These are phyloP conservation scores for Poterioochromonas sp. DNA, from an alignment of 352 stramenopile species.

Conservation along the genomic window DNA sequence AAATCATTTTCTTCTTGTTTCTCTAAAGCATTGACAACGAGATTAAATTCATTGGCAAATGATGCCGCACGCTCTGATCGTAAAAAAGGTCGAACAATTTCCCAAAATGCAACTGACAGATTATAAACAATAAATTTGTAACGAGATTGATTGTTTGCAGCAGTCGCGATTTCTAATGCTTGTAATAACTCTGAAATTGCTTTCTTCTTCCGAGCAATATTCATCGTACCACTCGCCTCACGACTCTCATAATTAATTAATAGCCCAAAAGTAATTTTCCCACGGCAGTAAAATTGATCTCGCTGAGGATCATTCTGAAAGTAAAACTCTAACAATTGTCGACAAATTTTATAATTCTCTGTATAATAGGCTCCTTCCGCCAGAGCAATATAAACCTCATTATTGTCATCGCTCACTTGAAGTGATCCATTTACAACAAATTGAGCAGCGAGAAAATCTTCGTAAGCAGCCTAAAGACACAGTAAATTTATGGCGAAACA, in stretches of 20 bases:
- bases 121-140: conserved; percentile 29
- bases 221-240: neutral
- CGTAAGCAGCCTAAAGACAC: neutral
- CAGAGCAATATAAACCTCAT: neutral
- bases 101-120: neutral
- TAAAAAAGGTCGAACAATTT: conserved; percentile 19
- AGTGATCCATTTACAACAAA: neutral
- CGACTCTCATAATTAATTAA: neutral
- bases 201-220: neutral
- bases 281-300: conserved; percentile 23
- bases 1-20: neutral
- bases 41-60: neutral
- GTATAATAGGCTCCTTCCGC: neutral
- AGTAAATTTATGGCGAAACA: neutral
- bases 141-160: neutral
- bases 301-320: neutral
- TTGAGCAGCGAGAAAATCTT: neutral
- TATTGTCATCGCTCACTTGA: neutral
- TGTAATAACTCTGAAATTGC: neutral
- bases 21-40: neutral
- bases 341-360: neutral
- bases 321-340: neutral
- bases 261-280: neutral
- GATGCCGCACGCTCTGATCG: neutral
- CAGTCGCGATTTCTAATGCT: conserved; percentile 9